Evolutionary conservation across 2,329 filamentous ascomycete species (phyloP).

Genomic region (Fusarium sp.): DNA sequence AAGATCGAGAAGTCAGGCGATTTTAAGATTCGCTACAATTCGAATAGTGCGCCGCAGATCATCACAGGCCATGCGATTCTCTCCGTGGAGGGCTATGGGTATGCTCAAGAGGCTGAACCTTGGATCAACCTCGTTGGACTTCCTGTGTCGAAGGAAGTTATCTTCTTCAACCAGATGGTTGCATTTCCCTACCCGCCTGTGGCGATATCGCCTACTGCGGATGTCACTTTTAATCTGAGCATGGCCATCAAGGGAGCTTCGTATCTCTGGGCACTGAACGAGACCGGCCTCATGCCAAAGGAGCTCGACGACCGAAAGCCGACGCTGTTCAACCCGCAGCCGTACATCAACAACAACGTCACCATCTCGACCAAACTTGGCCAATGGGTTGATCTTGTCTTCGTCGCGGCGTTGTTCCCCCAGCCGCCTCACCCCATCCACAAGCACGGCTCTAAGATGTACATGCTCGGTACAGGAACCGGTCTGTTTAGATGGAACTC

Average conservation of each 20-base stretch:
- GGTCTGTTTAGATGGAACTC: slow-evolving; percentile 66
- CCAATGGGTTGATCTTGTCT: slow-evolving; percentile 70
- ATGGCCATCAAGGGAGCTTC: slow-evolving; percentile 59
- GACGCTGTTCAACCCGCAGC: slow-evolving; percentile 61
- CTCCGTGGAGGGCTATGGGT: slow-evolving; percentile 50
- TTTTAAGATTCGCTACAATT: slow-evolving; percentile 68
- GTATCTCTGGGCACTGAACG: slow-evolving; percentile 68
- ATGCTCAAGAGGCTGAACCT: slow-evolving; percentile 50
- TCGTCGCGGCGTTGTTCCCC: slow-evolving; percentile 58
- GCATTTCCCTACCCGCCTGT: slow-evolving; percentile 64
- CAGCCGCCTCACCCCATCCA: slow-evolving; percentile 71
- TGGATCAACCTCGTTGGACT: slow-evolving; percentile 65
- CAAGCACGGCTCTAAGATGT: slow-evolving; percentile 74
- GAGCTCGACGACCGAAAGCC: slow-evolving; percentile 56
- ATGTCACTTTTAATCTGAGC: slow-evolving; percentile 61
- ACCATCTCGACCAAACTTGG: slow-evolving; percentile 62
- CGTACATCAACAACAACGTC: slow-evolving; percentile 56
- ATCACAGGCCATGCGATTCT: slow-evolving; percentile 66
- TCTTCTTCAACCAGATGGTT: slow-evolving; percentile 59
- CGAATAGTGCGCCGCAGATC: slow-evolving; percentile 65
- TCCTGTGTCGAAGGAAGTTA: slow-evolving; percentile 57
- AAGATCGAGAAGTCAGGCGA: slow-evolving; percentile 61
- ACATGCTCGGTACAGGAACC: slow-evolving; percentile 64
- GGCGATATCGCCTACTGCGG: slow-evolving; percentile 57
- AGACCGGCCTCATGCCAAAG: slow-evolving; percentile 57